Evolutionary conservation across 2,329 filamentous ascomycete species (phyloP), one percentile per base, ranked within the genome.

Genomic region (Sclerotinia spermophila): DNA sequence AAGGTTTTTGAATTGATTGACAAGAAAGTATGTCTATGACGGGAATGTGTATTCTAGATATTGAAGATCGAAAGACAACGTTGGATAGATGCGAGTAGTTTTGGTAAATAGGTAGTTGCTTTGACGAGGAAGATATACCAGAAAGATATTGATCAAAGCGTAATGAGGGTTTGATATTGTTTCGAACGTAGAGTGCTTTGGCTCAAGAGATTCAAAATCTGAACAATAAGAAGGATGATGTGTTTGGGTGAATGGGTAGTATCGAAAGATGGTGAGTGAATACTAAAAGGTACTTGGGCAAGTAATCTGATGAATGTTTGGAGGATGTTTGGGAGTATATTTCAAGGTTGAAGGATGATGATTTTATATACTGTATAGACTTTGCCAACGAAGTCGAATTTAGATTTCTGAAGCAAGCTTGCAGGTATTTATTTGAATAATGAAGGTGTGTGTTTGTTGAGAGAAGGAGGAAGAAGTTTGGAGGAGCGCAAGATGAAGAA

Each of bases 301-400:
- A 59, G 53, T 51, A 48, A 58, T 55, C 3, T 64, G 17, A n/a
- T 33, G 30, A 6, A 27, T 35, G 56, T 35, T 21, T 38, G 13
- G 56, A 35, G 30, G 33, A n/a, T 66, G 30, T 24, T 38, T 51
- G 40, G 44, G 24, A 30, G 38, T 51, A 30, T 66, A 40, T 38
- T 48, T 62, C n/a, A n/a, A n/a, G n/a, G n/a, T n/a, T 62, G 35
- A 38, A 55, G 45, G 38, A 33, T 30, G 38, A 30, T n/a, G n/a
- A n/a, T n/a, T n/a, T n/a, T n/a, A n/a, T n/a, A n/a, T n/a, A n/a
- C n/a, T n/a, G n/a, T 65, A 38, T 64, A 64, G 59, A 69, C 67
- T 69, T 69, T 69, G 67, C 67, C 67, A 69, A 69, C 67, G 67
- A 69, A 69, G 67, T 65, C 67, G 65, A 42, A 17, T 60, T 53